Percentiles rank a stretch among this genome's conserved stretches.
Evolutionary conservation across 306 rosid species (phyloP).

Genomic region (Luffa aegyptiaca): DNA sequence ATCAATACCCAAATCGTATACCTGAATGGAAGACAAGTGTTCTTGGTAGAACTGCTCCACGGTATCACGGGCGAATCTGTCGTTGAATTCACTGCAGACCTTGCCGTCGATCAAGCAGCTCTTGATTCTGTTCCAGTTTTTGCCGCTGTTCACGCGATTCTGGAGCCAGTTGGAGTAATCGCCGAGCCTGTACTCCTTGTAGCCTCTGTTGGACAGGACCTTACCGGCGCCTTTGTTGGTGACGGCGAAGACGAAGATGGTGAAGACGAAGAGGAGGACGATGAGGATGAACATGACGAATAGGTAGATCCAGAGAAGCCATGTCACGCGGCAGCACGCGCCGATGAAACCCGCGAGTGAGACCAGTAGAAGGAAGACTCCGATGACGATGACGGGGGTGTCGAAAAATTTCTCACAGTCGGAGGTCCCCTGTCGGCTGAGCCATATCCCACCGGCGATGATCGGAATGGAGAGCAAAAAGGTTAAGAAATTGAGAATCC

Average conservation of each 20-base stretch:
- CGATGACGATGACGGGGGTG: slow-evolving; percentile 51
- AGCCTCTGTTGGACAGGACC: slow-evolving; percentile 29
- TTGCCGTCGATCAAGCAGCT: slow-evolving; percentile 50
- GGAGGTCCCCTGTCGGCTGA: slow-evolving; percentile 37
- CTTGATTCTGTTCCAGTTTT: slow-evolving; percentile 53
- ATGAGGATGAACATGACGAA: slow-evolving; percentile 76
- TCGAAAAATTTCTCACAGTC: slow-evolving; percentile 60
- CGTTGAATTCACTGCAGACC: slow-evolving; percentile 23
- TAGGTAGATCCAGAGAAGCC: slow-evolving; percentile 75
- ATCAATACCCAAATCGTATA: neutral
- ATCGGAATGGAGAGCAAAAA: slow-evolving; percentile 66
- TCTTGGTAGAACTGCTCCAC: slow-evolving; percentile 13
- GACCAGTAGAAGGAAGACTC: slow-evolving; percentile 49
- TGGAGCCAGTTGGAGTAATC: slow-evolving; percentile 83
- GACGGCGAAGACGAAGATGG: slow-evolving; percentile 56
- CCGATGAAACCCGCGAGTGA: slow-evolving; percentile 70
- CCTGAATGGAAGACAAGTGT: slow-evolving; percentile 60
- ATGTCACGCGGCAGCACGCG: slow-evolving; percentile 47
- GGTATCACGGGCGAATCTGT: slow-evolving; percentile 10
- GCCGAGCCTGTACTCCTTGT: slow-evolving; percentile 66
- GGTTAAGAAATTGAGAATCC: slow-evolving; percentile 49
- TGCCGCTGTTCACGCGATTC: slow-evolving; percentile 37
- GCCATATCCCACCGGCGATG: slow-evolving; percentile 46
- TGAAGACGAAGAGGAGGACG: slow-evolving; percentile 38
- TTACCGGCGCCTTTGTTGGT: slow-evolving; percentile 64